Conservation (phyloP, 306 rosid genomes). For the Cucurbita pepo region DNA sequence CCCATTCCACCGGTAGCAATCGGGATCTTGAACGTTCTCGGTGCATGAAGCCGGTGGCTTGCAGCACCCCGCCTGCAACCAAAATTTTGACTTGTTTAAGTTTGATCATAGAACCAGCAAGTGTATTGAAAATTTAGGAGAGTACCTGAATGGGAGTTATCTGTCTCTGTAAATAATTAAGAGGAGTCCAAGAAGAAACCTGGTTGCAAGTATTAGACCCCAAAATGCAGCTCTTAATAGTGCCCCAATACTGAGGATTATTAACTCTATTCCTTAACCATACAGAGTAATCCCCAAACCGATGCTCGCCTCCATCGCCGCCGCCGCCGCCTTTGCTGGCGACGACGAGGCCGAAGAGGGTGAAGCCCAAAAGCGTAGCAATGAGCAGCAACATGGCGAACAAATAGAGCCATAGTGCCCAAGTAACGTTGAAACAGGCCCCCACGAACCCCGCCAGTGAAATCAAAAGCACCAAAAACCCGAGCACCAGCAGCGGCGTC, state of each 20-base stretch:
- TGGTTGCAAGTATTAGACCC: conserved; percentile 69
- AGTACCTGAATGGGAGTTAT: conserved; percentile 76
- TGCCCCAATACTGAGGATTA: conserved; percentile 54
- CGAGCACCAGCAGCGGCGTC: conserved; percentile 65
- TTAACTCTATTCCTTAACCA: conserved; percentile 62
- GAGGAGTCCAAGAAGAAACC: conserved; percentile 47
- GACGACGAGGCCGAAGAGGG: conserved; percentile 70
- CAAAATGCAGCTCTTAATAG: conserved; percentile 52
- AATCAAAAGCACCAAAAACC: conserved; percentile 59
- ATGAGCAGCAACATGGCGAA: conserved; percentile 67
- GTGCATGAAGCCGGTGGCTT: conserved; percentile 72
- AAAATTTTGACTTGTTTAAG: not conserved
- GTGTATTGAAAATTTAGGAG: not conserved
- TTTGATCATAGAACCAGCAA: too few species aligned
- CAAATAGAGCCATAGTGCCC: conserved; percentile 83
- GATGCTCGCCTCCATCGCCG: conserved; percentile 62
- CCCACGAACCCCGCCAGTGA: conserved; percentile 90
- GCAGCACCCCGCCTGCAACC: conserved; percentile 77
- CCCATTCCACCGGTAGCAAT: conserved; percentile 84
- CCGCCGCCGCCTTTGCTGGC: conserved; percentile 38
- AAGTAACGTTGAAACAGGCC: conserved; percentile 84
- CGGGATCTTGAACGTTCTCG: conserved; percentile 58
- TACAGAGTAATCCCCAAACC: conserved; percentile 45
- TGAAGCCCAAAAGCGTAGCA: conserved; percentile 43
- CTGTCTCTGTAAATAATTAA: conserved; percentile 57